phyloP scores from a whole-genome alignment of 805 yeast species.

The Hemisphaericaspora nanyangensis region DNA sequence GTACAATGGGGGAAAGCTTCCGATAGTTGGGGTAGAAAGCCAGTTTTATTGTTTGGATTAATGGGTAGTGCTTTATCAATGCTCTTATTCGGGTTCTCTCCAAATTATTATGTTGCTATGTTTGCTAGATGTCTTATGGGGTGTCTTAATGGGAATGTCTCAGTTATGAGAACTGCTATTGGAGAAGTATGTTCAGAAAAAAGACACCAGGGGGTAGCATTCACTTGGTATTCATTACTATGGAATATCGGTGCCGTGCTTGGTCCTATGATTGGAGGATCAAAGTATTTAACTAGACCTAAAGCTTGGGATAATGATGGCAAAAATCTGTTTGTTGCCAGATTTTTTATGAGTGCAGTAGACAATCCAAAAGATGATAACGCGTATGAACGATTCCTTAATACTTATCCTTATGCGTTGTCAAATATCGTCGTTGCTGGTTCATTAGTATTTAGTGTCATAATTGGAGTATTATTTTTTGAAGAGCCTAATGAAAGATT shows the following conservation, averaged over 20 bases:
- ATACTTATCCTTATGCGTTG: conserved; percentile 34
- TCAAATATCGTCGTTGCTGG: conserved; percentile 32
- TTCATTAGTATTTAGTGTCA: conserved; percentile 21
- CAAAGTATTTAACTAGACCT: conserved; percentile 50
- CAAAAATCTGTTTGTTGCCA: not conserved
- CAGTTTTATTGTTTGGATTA: conserved; percentile 48
- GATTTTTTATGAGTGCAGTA: not conserved
- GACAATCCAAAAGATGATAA: not conserved
- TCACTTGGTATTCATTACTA: conserved; percentile 55
- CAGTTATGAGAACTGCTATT: conserved; percentile 55
- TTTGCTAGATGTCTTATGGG: conserved; percentile 54
- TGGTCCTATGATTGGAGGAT: conserved; percentile 56
- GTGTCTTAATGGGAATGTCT: conserved; percentile 57
- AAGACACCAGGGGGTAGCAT: conserved; percentile 59
- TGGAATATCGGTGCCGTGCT: conserved; percentile 58
- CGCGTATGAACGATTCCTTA: conserved; percentile 23
- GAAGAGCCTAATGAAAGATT: conserved; percentile 32
- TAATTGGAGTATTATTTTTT: conserved; percentile 29
- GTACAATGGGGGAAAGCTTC: conserved; percentile 58
- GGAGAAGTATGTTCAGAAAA: conserved; percentile 58
- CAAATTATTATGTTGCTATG: conserved; percentile 49
- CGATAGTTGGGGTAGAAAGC: conserved; percentile 57
- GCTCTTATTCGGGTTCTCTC: conserved; percentile 51
- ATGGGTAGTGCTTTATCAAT: conserved; percentile 48
- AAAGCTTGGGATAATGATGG: conserved; percentile 1